Base-by-base conservation (phyloP, 2,329 filamentous ascomycete species). In the Didymella pomorum region DNA sequence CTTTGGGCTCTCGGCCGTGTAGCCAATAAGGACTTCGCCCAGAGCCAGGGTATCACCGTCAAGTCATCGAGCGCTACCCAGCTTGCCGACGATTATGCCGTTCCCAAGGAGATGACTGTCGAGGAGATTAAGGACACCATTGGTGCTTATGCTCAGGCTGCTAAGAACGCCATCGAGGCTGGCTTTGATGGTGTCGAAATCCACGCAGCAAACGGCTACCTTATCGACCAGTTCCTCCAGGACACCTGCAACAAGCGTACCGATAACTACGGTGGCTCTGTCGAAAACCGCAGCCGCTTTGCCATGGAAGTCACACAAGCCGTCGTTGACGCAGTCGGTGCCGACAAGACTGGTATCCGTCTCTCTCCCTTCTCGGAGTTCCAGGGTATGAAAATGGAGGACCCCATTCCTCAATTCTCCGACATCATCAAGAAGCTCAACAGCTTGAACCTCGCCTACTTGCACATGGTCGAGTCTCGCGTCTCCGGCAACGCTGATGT, bases 171-270 rank as follows among this genome's bases (percentile, higher is more conserved):
- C 1, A 69, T 82, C 8, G 73, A 78, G 45, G 84, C 83, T 3
- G 85, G 84, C 0, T 85, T 87, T 62, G 88, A 90, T 67, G 85
- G 86, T 4, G 82, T 91, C 16, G 88, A 82, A 60, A 74, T 82
- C 12, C 79, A 82, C 61, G 80, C 72, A 31, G 87, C 87, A 1
- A 88, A 90, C 65, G 88, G 88, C 6, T 92, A 91, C 69, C 80
- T 92, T 0, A 73, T 90, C 23, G 83, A 84, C 55, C 83, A 89
- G 64, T 93, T 92, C 73, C 77, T 89, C 12, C 88, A 86, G 62
- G 82, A 85, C 59, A 80, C 74, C 4, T 76, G 78, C 65, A 89
- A 89, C 74, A 78, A 79, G 47, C 80, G 86, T 1, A 84, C 76
- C 2, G 82, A 84, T 59, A 12, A 66, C 47, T 50, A 83, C 76